A percentile compares a stretch with the other conserved stretches of the same genome.
Conservation (phyloP, 163 green algal species). For the Chlorella variabilis region DNA sequence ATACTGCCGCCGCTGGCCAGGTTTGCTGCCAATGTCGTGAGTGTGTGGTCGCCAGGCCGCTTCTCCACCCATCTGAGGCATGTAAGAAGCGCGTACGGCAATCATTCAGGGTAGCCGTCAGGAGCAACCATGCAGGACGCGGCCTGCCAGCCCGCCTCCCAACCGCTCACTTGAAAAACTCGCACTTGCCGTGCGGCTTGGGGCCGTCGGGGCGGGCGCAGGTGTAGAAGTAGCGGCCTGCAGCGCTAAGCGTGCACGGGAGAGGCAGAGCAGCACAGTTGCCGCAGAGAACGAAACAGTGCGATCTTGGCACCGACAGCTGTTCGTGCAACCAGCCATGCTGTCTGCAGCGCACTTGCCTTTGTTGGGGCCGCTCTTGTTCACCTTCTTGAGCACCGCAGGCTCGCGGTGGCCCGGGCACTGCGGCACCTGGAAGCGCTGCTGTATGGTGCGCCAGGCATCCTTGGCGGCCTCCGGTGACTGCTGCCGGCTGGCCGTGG, state of each 20-base stretch:
- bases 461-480: neutral
- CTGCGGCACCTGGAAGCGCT: constrained; percentile 52
- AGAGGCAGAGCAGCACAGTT: neutral
- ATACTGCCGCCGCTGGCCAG: neutral
- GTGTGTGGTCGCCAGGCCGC: neutral
- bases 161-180: constrained; percentile 72
- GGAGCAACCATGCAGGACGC: no score
- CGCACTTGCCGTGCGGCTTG: constrained; percentile 68
- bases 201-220: constrained; percentile 67
- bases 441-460: constrained; percentile 63
- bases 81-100: no score
- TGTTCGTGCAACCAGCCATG: no score
- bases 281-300: neutral
- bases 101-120: no score
- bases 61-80: constrained; percentile 70
- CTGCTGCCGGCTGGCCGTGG: neutral
- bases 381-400: constrained; percentile 44
- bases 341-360: constrained; percentile 29
- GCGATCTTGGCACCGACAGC: no score
- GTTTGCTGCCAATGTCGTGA: neutral
- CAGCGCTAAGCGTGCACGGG: neutral
- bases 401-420: constrained; percentile 60
- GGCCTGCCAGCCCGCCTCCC: no score
- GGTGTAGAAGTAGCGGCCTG: constrained; percentile 74
- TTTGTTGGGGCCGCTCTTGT: constrained; percentile 59